These are phyloP conservation scores for Dipodascus geniculatus DNA, from an alignment of 805 yeast genomes.

Conservation along the genomic window DNA sequence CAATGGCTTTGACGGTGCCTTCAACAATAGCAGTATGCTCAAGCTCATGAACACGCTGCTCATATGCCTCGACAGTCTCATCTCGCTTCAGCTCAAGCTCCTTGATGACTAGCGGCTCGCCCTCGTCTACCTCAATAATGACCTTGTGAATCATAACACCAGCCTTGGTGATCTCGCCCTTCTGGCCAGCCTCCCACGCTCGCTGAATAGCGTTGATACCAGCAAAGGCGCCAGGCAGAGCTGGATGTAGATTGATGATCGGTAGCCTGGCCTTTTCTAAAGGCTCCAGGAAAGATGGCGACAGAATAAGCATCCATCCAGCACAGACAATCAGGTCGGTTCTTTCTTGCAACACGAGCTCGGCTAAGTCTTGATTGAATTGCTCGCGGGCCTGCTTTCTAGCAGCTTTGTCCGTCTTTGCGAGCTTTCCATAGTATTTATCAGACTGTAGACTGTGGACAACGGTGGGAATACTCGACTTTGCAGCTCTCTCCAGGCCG, in stretches of 20 bases:
- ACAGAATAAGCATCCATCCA: slow-evolving; percentile 93
- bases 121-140: slow-evolving; percentile 91
- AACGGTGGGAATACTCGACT: slow-evolving; percentile 54
- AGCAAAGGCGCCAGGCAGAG: slow-evolving; percentile 92
- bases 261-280: slow-evolving; percentile 50
- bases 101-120: slow-evolving; percentile 77
- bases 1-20: slow-evolving; percentile 60
- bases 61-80: slow-evolving; percentile 73
- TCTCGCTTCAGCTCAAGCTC: slow-evolving; percentile 60
- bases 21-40: slow-evolving; percentile 93
- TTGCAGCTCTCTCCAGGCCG: slow-evolving; percentile 70
- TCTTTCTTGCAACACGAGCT: slow-evolving; percentile 44
- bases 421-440: slow-evolving; percentile 56
- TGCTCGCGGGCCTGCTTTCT: slow-evolving; percentile 51
- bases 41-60: slow-evolving; percentile 62
- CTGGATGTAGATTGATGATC: slow-evolving; percentile 91
- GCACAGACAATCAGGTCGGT: slow-evolving; percentile 94
- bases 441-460: slow-evolving; percentile 52
- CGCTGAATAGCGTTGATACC: slow-evolving; percentile 96
- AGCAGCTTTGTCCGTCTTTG: slow-evolving; percentile 51
- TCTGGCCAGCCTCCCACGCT: slow-evolving; percentile 92
- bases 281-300: slow-evolving; percentile 62
- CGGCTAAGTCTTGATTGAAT: slow-evolving; percentile 73
- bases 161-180: slow-evolving; percentile 60
- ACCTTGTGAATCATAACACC: slow-evolving; percentile 97